These are phyloP conservation scores for Hygrocybe coccinea DNA, from an alignment of 768 basidiomycete species.

Conservation along the genomic window DNA sequence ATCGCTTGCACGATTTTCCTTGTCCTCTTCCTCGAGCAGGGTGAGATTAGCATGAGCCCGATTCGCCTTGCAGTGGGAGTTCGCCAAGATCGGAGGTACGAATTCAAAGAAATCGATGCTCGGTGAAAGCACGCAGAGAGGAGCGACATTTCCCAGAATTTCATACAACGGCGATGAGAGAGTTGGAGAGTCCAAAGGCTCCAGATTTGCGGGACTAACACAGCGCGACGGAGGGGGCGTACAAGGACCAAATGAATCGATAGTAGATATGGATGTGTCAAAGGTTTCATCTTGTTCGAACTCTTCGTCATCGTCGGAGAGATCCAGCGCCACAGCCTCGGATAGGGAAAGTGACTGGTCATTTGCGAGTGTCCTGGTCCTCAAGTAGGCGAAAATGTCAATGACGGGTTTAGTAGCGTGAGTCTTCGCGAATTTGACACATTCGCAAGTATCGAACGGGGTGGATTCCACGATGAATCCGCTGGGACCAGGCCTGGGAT, in stretches of 20 bases:
- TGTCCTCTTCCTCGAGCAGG: no score
- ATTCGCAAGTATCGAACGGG: neutral
- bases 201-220: constrained; percentile 14
- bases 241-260: constrained; percentile 15
- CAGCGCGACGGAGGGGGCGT: constrained; percentile 13
- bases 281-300: constrained; percentile 8
- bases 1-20: no score
- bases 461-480: constrained; percentile 20
- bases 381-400: neutral
- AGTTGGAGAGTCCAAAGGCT: no score
- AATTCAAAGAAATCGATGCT: no score
- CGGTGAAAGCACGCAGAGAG: no score
- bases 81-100: no score
- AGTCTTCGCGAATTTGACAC: neutral
- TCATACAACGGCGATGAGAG: no score
- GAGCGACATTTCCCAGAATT: no score
- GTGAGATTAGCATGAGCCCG: no score
- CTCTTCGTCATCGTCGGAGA: neutral
- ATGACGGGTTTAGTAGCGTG: neutral
- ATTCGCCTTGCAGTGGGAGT: no score
- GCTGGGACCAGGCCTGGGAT: constrained; percentile 14
- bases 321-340: neutral
- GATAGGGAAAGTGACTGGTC: neutral
- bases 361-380: neutral
- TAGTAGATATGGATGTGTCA: constrained; percentile 15